Conservation (phyloP, 2,329 filamentous ascomycete genomes). For the Aspergillus persii region DNA sequence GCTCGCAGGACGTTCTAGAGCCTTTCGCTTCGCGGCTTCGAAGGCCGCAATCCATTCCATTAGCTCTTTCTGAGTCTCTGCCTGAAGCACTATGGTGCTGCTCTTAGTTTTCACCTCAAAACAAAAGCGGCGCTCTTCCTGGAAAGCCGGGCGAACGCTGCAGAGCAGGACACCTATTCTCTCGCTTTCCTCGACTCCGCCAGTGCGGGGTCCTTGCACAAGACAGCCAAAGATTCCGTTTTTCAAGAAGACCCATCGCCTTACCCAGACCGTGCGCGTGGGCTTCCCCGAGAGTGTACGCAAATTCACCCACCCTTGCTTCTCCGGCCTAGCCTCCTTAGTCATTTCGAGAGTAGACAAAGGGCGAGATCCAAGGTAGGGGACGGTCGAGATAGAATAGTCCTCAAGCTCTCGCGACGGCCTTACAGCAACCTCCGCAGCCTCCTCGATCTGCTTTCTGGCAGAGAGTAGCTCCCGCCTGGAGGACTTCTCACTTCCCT, state of each 20-base stretch:
- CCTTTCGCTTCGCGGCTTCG: conserved; percentile 88
- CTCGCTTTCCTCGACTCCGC: conserved; percentile 90
- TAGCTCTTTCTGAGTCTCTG: conserved; percentile 88
- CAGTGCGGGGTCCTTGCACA: conserved; percentile 72
- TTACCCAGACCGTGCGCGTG: conserved; percentile 81
- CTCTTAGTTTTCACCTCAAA: conserved; percentile 99
- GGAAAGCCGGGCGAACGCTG: conserved; percentile 83
- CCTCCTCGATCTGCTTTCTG: conserved; percentile 77
- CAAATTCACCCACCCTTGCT: conserved; percentile 92
- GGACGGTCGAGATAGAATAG: conserved; percentile 85
- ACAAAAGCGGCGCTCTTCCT: conserved; percentile 92
- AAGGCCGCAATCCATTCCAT: conserved; percentile 93
- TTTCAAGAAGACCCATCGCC: conserved; percentile 93
- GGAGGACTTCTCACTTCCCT: conserved; percentile 79
- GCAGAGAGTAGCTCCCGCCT: conserved; percentile 76
- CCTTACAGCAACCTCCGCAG: conserved; percentile 65
- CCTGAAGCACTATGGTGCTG: conserved; percentile 82
- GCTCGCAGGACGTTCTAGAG: conserved; percentile 69
- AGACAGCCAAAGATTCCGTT: conserved; percentile 96
- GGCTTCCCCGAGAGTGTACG: conserved; percentile 82
- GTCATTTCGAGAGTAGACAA: conserved; percentile 62
- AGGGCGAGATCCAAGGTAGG: conserved; percentile 71
- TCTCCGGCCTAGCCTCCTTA: conserved; percentile 60
- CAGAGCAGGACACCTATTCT: conserved; percentile 94
- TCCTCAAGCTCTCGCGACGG: conserved; percentile 92